phyloP scores from a whole-genome alignment of 495 filamentous ascomycete species.

The Penicillium antarcticum region DNA sequence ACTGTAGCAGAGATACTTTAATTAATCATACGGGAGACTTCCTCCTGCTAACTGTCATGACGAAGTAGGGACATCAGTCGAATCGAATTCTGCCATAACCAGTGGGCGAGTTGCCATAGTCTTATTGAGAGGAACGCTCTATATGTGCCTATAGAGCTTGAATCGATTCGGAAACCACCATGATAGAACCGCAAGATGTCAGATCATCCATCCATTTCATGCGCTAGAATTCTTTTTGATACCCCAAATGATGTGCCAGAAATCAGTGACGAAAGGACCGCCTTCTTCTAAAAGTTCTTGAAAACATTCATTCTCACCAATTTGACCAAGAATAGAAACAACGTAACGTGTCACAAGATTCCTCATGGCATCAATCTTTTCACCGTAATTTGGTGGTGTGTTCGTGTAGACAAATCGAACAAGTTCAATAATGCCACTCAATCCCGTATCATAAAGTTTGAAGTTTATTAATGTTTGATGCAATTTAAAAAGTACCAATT shows the following conservation, averaged over 20 bases:
- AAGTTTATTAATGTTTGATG: slow-evolving; percentile 26
- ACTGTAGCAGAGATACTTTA: too few species aligned
- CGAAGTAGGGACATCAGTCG: too few species aligned
- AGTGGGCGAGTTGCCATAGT: too few species aligned
- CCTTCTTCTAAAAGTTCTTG: slow-evolving; percentile 21
- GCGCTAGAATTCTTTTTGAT: not conserved
- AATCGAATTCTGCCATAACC: too few species aligned
- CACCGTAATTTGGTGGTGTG: slow-evolving; percentile 4
- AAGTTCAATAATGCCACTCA: slow-evolving; percentile 27
- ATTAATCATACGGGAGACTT: too few species aligned
- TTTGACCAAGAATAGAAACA: slow-evolving; percentile 18
- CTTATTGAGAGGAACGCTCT: too few species aligned
- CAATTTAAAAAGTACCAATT: slow-evolving; percentile 32
- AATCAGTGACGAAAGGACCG: slow-evolving; percentile 27
- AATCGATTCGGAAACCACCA: too few species aligned
- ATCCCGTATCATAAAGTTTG: slow-evolving; percentile 22
- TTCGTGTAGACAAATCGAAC: slow-evolving; percentile 33
- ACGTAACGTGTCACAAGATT: slow-evolving; percentile 15
- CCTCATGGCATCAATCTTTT: slow-evolving; percentile 7
- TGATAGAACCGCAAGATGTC: not conserved
- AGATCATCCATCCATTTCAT: slow-evolving; percentile 1
- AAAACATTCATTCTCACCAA: slow-evolving; percentile 18
- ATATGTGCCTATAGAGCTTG: too few species aligned
- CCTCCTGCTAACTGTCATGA: too few species aligned
- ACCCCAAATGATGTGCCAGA: slow-evolving; percentile 17